phyloP scores from a whole-genome alignment of 495 filamentous ascomycete species.

The Hypoxylon cercidicola region DNA sequence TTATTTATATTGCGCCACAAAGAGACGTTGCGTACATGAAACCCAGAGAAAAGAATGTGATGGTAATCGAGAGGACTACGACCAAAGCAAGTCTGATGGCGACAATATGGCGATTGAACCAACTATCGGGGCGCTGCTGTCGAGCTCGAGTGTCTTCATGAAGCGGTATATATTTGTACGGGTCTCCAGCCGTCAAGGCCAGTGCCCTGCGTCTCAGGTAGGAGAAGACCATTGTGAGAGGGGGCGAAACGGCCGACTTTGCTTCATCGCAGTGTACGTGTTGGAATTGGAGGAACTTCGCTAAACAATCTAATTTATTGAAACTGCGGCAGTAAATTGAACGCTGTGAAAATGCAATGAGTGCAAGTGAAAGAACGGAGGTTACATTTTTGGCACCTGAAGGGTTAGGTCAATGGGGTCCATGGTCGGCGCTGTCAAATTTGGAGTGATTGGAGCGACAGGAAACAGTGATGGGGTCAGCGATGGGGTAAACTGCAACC shows the following conservation, averaged over 20 bases:
- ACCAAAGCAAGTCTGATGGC: conserved; percentile 21
- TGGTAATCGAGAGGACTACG: conserved; percentile 11
- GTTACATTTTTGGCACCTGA: background rate
- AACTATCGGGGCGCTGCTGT: conserved; percentile 11
- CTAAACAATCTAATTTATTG: background rate
- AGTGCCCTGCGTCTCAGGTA: conserved; percentile 36
- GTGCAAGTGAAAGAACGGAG: background rate
- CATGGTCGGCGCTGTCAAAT: background rate
- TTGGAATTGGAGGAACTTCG: background rate
- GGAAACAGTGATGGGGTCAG: conserved; percentile 10
- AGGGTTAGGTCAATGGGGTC: background rate
- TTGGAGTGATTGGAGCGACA: background rate
- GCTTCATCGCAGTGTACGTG: conserved; percentile 34
- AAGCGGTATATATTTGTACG: conserved; percentile 43
- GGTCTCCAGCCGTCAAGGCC: conserved; percentile 26
- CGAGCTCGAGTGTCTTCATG: conserved; percentile 14
- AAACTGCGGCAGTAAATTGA: background rate
- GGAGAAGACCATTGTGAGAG: conserved; percentile 37
- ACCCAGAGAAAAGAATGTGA: conserved; percentile 24
- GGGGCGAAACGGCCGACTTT: conserved; percentile 25
- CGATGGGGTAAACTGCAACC: background rate
- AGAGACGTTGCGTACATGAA: conserved; percentile 26
- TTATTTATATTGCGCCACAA: conserved; percentile 29
- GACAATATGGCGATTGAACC: conserved; percentile 10
- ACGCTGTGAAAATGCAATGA: background rate